phyloP scores from a whole-genome alignment of 495 filamentous ascomycete species.

The Hypoxylon trugodes region DNA sequence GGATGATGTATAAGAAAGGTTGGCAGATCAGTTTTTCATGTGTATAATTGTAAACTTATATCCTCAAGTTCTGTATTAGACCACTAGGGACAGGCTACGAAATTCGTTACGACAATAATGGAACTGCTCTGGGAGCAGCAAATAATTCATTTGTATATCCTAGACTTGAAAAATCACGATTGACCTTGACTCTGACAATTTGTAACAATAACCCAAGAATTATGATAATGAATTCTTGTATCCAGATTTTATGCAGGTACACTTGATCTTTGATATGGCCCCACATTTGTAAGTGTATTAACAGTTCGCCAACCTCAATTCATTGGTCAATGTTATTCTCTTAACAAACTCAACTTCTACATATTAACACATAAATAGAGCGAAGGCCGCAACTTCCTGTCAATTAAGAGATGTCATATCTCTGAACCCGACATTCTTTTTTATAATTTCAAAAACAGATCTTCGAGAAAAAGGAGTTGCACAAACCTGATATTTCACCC shows the following conservation, averaged over 20 bases:
- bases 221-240: too few relatives aligned
- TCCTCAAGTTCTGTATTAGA: slow-evolving; percentile 22
- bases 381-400: too few relatives aligned
- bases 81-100: slow-evolving; percentile 19
- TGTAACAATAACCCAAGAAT: too few relatives aligned
- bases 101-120: slow-evolving; percentile 22
- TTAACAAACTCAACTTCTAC: not conserved
- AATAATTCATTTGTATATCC: slow-evolving; percentile 16
- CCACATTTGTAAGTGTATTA: not conserved
- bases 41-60: slow-evolving; percentile 28
- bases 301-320: not conserved
- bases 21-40: slow-evolving; percentile 8
- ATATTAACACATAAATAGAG: too few relatives aligned
- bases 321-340: not conserved
- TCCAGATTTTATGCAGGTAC: too few relatives aligned
- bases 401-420: too few relatives aligned
- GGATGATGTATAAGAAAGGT: slow-evolving; percentile 58
- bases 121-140: slow-evolving; percentile 31
- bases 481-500: too few relatives aligned
- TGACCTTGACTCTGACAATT: too few relatives aligned
- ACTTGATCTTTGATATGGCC: too few relatives aligned
- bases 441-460: too few relatives aligned
- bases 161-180: slow-evolving; percentile 3
- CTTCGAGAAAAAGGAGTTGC: too few relatives aligned
- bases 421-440: too few relatives aligned